A percentile compares a stretch with the other conserved stretches of the same genome.
Evolutionary conservation across 495 filamentous ascomycete species (phyloP).

Genomic region (Amphirosellinia nigrospora): DNA sequence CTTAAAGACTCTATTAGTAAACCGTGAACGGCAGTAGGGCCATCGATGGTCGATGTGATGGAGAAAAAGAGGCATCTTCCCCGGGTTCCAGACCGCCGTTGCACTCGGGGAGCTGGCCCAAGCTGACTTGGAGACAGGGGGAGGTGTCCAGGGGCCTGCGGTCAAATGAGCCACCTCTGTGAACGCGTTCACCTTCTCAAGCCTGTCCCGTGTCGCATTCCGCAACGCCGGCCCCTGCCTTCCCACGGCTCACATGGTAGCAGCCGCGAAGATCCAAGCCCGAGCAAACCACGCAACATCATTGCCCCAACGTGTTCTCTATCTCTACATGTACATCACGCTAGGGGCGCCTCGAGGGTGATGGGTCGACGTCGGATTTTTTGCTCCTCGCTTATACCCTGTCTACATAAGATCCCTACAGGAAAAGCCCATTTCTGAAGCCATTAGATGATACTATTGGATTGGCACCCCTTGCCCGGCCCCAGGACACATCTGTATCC

Average conservation of each 20-base stretch:
- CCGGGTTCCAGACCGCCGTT: slow-evolving; percentile 5
- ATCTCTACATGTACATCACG: neutral
- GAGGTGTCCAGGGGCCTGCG: slow-evolving; percentile 6
- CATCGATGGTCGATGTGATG: neutral
- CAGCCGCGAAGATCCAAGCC: slow-evolving; percentile 4
- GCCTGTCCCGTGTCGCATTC: slow-evolving; percentile 22
- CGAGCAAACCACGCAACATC: neutral
- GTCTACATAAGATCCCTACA: slow-evolving; percentile 9
- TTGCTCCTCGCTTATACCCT: neutral
- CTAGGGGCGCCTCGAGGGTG: neutral
- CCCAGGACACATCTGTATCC: slow-evolving; percentile 6
- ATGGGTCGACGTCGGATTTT: neutral
- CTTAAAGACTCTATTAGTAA: neutral
- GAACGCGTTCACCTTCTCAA: slow-evolving; percentile 10
- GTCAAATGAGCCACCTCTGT: slow-evolving; percentile 19
- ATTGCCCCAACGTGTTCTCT: neutral
- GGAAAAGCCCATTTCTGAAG: neutral
- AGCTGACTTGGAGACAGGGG: neutral
- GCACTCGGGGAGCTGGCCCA: neutral
- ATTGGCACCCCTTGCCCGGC: neutral
- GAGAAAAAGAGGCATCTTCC: slow-evolving; percentile 6
- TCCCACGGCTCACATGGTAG: slow-evolving; percentile 14
- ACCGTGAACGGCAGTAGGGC: neutral
- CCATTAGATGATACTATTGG: slow-evolving; percentile 4
- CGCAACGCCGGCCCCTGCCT: slow-evolving; percentile 14